A percentile compares a stretch with the other conserved stretches of the same genome.
Evolutionary conservation across 2,329 filamentous ascomycete species (phyloP).

Genomic region (Chaetomiaceae sp.): DNA sequence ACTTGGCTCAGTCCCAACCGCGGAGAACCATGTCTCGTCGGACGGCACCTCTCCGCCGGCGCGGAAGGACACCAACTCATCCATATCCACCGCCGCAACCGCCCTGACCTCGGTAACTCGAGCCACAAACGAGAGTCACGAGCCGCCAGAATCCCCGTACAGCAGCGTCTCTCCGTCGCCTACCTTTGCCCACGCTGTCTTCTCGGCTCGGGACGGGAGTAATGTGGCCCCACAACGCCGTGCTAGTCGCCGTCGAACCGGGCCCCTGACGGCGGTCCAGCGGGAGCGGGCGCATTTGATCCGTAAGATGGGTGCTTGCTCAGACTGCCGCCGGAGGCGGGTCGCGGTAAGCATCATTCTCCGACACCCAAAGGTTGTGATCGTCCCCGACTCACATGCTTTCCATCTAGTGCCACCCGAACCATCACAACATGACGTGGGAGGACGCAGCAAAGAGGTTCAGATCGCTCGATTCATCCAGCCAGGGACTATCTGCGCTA

Average conservation of each 20-base stretch:
- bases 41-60: conserved; percentile 31
- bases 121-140: conserved; percentile 43
- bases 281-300: conserved; percentile 57
- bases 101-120: conserved; percentile 37
- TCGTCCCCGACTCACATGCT: not conserved
- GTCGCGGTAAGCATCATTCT: conserved; percentile 49
- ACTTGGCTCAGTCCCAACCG: conserved; percentile 14
- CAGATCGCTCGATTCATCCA: conserved; percentile 47
- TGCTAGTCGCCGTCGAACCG: conserved; percentile 54
- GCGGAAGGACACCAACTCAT: conserved; percentile 50
- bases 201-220: conserved; percentile 52
- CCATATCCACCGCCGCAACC: conserved; percentile 49
- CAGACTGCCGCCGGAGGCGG: conserved; percentile 51
- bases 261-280: conserved; percentile 54
- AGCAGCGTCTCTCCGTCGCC: conserved; percentile 51
- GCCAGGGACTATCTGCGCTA: conserved; percentile 46
- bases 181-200: conserved; percentile 46
- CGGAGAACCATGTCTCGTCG: conserved; percentile 22
- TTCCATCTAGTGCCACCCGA: conserved; percentile 49
- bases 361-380: not conserved
- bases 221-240: conserved; percentile 51
- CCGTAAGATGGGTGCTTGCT: conserved; percentile 55
- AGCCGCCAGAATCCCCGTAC: conserved; percentile 47
- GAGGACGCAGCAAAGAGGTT: conserved; percentile 55
- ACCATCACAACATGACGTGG: conserved; percentile 58